Evolutionary conservation across 768 basidiomycete genomes (phyloP).

Genomic region (Russula vinacea): DNA sequence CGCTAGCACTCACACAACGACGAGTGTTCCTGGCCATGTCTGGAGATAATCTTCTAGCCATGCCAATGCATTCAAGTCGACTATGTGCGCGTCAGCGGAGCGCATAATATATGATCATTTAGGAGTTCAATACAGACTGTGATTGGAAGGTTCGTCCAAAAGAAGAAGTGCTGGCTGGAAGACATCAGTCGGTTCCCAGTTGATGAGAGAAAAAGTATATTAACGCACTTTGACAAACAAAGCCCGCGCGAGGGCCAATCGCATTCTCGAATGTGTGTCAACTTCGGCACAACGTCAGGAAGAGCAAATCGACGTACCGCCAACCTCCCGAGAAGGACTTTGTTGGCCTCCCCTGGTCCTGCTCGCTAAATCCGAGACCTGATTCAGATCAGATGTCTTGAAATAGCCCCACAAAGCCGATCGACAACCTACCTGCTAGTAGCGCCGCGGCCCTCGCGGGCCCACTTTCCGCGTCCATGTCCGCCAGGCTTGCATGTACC

Average conservation of each 20-base stretch:
- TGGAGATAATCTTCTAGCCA: slow-evolving; percentile 98
- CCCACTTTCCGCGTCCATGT: slow-evolving; percentile 97
- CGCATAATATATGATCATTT: background rate
- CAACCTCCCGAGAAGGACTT: slow-evolving; percentile 94
- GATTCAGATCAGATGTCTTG: slow-evolving; percentile 4
- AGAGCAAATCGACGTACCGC: slow-evolving; percentile 49
- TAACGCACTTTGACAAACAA: slow-evolving; percentile 83
- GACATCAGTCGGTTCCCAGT: slow-evolving; percentile 15
- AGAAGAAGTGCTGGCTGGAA: slow-evolving; percentile 66
- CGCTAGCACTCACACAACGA: slow-evolving; percentile 75
- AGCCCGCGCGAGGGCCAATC: slow-evolving; percentile 90
- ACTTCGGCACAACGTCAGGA: background rate
- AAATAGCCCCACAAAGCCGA: background rate
- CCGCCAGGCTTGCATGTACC: slow-evolving; percentile 85
- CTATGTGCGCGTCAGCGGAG: slow-evolving; percentile 38
- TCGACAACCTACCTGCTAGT: slow-evolving; percentile 60
- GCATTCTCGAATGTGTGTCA: slow-evolving; percentile 60
- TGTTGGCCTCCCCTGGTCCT: slow-evolving; percentile 80
- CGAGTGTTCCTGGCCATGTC: slow-evolving; percentile 87
- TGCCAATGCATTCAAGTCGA: slow-evolving; percentile 93
- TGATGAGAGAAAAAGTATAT: background rate
- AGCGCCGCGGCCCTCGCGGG: slow-evolving; percentile 90
- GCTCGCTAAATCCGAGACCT: slow-evolving; percentile 90
- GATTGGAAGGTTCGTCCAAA: slow-evolving; percentile 95
- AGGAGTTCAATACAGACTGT: slow-evolving; percentile 53